phyloP scores from a whole-genome alignment of 176 grass and related monocot genomes.

The Oryza officinalis region DNA sequence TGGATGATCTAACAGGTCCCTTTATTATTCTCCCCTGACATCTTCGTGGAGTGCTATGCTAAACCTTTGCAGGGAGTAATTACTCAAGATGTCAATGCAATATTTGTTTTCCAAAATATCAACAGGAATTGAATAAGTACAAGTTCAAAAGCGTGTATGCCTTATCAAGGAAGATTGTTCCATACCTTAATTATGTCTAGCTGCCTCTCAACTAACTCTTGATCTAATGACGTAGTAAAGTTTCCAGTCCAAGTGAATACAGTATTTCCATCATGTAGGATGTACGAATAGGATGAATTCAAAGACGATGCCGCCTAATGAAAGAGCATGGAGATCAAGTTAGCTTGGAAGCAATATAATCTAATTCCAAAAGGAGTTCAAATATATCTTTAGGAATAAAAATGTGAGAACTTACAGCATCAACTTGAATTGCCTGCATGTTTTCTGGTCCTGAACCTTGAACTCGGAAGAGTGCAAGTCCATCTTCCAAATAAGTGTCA shows the following conservation, averaged over 20 bases:
- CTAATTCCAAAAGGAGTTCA: background rate
- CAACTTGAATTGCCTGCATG: slow-evolving; percentile 98
- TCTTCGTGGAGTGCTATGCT: background rate
- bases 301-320: slow-evolving; percentile 72
- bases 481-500: slow-evolving; percentile 83
- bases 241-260: slow-evolving; percentile 85
- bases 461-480: slow-evolving; percentile 82
- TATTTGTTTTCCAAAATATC: background rate
- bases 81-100: background rate
- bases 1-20: no score
- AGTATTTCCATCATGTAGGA: slow-evolving; percentile 71
- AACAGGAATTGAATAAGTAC: background rate
- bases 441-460: slow-evolving; percentile 91
- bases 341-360: background rate
- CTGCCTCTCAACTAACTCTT: slow-evolving; percentile 77
- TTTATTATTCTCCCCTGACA: no score
- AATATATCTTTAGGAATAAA: background rate
- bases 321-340: slow-evolving; percentile 27
- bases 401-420: slow-evolving; percentile 55
- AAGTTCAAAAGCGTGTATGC: background rate
- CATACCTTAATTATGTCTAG: slow-evolving; percentile 87
- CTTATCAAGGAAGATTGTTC: background rate
- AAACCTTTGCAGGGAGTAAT: background rate
- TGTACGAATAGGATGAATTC: slow-evolving; percentile 92
- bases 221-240: slow-evolving; percentile 64